Percentiles rank a stretch among this genome's conserved stretches.
Conservation (phyloP, 148 eudicot species). For the Salicornia ramosissima region DNA sequence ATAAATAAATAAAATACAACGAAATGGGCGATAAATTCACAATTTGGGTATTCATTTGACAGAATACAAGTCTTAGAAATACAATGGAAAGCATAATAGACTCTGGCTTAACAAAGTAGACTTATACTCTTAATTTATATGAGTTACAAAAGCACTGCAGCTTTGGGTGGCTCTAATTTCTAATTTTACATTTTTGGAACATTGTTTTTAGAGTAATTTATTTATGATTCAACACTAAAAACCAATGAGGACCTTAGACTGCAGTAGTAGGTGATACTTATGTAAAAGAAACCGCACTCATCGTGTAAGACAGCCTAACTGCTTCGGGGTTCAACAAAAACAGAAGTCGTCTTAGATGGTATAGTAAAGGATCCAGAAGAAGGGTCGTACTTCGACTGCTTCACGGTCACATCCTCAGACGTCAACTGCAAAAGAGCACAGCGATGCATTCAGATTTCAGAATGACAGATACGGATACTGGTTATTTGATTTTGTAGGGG, state of each 20-base stretch:
- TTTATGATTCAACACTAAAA: too few species aligned
- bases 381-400: conserved; percentile 57
- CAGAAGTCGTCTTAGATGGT: conserved; percentile 76
- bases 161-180: background rate
- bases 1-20: background rate
- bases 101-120: background rate
- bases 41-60: background rate
- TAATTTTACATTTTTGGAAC: background rate
- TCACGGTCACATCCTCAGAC: conserved; percentile 57
- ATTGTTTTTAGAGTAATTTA: background rate
- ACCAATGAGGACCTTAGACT: too few species aligned
- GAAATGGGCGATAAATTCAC: background rate
- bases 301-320: conserved; percentile 7
- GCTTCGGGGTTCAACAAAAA: conserved; percentile 66
- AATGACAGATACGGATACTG: too few species aligned
- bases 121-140: background rate
- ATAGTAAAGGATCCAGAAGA: conserved; percentile 55
- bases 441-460: background rate
- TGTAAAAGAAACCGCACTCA: too few species aligned
- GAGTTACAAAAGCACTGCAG: background rate
- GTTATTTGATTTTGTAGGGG: too few species aligned
- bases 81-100: background rate
- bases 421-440: conserved; percentile 36
- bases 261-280: too few species aligned
- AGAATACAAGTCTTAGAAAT: background rate